Conservation (phyloP, 2,329 filamentous ascomycete genomes). For the Penicillium sclerotiorum region DNA sequence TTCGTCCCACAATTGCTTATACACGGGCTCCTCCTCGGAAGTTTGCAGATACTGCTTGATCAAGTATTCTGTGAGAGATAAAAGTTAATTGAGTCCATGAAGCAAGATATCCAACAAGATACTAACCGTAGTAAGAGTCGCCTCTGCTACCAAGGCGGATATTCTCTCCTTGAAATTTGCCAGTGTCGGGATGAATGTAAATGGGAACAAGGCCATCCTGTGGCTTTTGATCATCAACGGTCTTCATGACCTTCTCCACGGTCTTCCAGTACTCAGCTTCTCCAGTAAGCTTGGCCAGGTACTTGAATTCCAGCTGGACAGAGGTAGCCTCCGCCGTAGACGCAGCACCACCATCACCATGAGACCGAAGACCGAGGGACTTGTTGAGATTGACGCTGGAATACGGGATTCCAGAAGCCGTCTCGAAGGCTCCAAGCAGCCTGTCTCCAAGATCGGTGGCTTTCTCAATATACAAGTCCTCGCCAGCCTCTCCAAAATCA, state of each 20-base stretch:
- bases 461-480: slow-evolving; percentile 95
- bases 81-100: not conserved
- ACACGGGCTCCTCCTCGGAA: slow-evolving; percentile 79
- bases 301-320: slow-evolving; percentile 95
- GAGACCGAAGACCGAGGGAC: slow-evolving; percentile 74
- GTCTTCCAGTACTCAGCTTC: slow-evolving; percentile 91
- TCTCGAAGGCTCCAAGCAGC: slow-evolving; percentile 84
- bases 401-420: slow-evolving; percentile 81
- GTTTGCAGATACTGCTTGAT: slow-evolving; percentile 99
- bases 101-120: not conserved
- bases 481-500: slow-evolving; percentile 71
- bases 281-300: slow-evolving; percentile 89
- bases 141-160: slow-evolving; percentile 91
- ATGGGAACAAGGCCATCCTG: slow-evolving; percentile 88
- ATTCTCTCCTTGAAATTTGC: slow-evolving; percentile 78
- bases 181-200: slow-evolving; percentile 78
- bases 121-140: slow-evolving; percentile 83
- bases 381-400: slow-evolving; percentile 87
- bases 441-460: slow-evolving; percentile 90
- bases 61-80: slow-evolving; percentile 69
- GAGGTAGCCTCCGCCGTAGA: slow-evolving; percentile 93
- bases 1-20: slow-evolving; percentile 92
- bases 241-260: slow-evolving; percentile 86
- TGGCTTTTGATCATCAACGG: slow-evolving; percentile 79
- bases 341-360: slow-evolving; percentile 82